Evolutionary conservation across 2,329 filamentous ascomycete genomes (phyloP).

Genomic region (Scleromitrula shiraiana): DNA sequence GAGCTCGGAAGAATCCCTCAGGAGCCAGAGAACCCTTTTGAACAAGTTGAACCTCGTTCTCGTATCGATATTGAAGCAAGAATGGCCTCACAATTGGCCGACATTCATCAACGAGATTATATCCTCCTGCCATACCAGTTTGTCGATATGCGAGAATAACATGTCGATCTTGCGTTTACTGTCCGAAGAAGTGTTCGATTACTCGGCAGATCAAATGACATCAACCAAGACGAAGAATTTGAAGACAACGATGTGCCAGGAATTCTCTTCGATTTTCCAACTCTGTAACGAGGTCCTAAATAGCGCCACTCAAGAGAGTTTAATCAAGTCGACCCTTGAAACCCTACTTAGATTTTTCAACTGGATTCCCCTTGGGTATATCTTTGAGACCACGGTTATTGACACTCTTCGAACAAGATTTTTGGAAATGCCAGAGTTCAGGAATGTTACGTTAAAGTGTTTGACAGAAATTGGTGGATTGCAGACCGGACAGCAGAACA

Average conservation of each 20-base stretch:
- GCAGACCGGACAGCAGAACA: conserved; percentile 66
- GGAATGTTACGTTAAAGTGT: conserved; percentile 93
- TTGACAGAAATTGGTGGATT: conserved; percentile 94
- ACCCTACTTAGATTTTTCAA: conserved; percentile 94
- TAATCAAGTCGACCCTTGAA: conserved; percentile 95
- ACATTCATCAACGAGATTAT: conserved; percentile 99
- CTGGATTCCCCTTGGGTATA: conserved; percentile 98
- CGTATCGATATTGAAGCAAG: conserved; percentile 95
- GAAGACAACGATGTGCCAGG: conserved; percentile 97
- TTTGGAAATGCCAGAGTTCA: conserved; percentile 86
- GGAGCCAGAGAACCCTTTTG: conserved; percentile 76
- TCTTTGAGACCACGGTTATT: conserved; percentile 95
- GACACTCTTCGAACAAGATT: conserved; percentile 90
- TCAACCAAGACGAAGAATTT: conserved; percentile 92
- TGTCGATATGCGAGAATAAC: conserved; percentile 99
- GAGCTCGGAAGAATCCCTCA: conserved; percentile 78
- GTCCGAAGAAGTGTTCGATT: conserved; percentile 98
- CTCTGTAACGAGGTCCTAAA: conserved; percentile 92
- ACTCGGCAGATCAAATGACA: conserved; percentile 99
- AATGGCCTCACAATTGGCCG: conserved; percentile 99
- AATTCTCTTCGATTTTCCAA: conserved; percentile 98
- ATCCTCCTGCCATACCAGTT: conserved; percentile 85
- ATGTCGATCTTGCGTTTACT: conserved; percentile 95
- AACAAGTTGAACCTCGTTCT: conserved; percentile 98
- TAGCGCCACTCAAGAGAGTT: conserved; percentile 76